Base-by-base conservation (phyloP, 163 green algal genomes). In the Scenedesmus sp. region DNA sequence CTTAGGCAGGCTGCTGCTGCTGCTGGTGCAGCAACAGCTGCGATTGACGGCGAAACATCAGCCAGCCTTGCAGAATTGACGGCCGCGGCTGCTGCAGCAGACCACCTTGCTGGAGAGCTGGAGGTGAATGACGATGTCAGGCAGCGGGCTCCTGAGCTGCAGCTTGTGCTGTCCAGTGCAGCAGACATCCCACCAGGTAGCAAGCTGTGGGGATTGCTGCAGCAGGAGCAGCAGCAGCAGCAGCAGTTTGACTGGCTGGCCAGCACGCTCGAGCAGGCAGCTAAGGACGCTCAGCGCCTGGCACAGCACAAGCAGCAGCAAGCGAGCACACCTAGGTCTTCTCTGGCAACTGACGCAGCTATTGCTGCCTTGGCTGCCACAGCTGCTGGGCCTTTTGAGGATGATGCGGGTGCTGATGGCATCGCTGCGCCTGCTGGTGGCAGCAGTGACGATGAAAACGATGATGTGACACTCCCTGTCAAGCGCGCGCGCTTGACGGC, bases 301-400 rank as follows among this genome's bases (percentile, higher is more conserved):
- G 42, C 43, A n/a, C 43, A 51, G 35, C 42, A 84, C 42, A 35
- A 84, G 42, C 83, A 72, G 87, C 79, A 88, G 51, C 51, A 81
- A 53, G 42, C 26, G 22, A 22, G 30, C 30, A 76, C 65, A 44
- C 51, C 81, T 26, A 22, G 42, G 22, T 43, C 49, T 13, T 37
- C 18, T 1, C 37, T 33, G 49, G 46, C 83, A 79, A 44, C 30
- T 9, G n/a, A 78, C 16, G 42, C 83, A 82, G 56, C 83, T 20
- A 49, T 49, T 43, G 56, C 56, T 16, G 40, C 65, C 12, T 7
- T 33, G 18, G 56, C 33, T 88, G 53, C 33, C 5, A 22, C 33
- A 80, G 30, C 35, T 88, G 51, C 49, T 78, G 59, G 24, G 30
- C 3, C 2, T 83, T 6, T 43, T 18, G n/a, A n/a, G n/a, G n/a